Evolutionary conservation across 2,329 filamentous ascomycete genomes (phyloP), one percentile per base, ranked within the genome.

Genomic region (Tympanopsis confertula): DNA sequence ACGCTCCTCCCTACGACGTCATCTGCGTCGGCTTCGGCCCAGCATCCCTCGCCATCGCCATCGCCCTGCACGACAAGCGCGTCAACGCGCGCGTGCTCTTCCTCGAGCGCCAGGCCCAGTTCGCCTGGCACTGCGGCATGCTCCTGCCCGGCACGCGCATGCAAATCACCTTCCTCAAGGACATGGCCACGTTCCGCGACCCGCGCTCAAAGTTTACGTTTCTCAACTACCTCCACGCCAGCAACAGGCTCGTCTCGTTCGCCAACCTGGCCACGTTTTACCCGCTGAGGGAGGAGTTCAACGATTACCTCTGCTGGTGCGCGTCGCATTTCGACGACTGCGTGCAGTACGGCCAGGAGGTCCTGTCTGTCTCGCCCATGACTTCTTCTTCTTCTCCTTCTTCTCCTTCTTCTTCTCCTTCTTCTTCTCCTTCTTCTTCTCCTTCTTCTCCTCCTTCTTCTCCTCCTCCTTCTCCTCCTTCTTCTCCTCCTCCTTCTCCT

Each of bases 91-190:
- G 73, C 49, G 67, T 79, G 3, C 63, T 69, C 38, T 82, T 82
- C 50, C 53, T 82, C 15, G 78, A 82, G 57, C 65, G 69, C 43
- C 77, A 82, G 49, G 52, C 59, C 30, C 57, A 66, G 35, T 82
- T 82, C 50, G 67, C 68, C 47, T 82, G 77, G 78, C 78, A 82
- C 54, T 68, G 73, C 1, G 77, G 77, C 26, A 82, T 82, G 77
- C 65, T 81, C 38, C 64, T 82, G 2, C 74, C 75, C 0, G 76
- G 75, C 18, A 72, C 76, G 19, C 74, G 69, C 49, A 82, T 82
- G 77, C 76, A 82, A 49, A 82, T 82, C 44, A 77, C 73, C 7
- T 82, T 81, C 58, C 66, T 82, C 56, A 82, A 82, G 54, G 78
- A 82, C 47, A 65, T 82, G 50, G 78, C 77, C 5, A 81, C 77